These are phyloP conservation scores for Colletotrichum truncatum DNA, from an alignment of 2,329 filamentous ascomycete genomes.

Conservation along the genomic window DNA sequence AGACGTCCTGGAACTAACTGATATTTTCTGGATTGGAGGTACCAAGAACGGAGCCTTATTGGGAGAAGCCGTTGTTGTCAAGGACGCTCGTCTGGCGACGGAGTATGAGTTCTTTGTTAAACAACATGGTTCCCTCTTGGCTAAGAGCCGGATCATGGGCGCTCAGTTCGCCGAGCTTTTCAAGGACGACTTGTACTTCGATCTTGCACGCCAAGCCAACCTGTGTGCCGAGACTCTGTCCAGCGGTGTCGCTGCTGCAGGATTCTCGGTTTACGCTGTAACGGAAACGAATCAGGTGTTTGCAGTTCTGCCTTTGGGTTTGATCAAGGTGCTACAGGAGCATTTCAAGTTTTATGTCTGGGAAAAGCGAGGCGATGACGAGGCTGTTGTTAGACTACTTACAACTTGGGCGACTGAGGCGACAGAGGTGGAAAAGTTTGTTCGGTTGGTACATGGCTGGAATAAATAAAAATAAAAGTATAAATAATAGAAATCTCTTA, in stretches of 20 bases:
- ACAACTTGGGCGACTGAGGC: conserved; percentile 61
- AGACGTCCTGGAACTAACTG: conserved; percentile 56
- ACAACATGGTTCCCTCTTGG: conserved; percentile 59
- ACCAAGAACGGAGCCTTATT: conserved; percentile 61
- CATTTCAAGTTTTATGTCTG: conserved; percentile 57
- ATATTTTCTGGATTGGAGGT: conserved; percentile 64
- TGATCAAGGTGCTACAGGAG: conserved; percentile 51
- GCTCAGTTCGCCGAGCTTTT: conserved; percentile 61
- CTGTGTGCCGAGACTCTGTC: conserved; percentile 53
- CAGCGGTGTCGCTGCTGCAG: conserved; percentile 48
- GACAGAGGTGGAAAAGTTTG: conserved; percentile 49
- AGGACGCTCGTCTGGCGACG: conserved; percentile 47
- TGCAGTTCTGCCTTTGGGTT: conserved; percentile 48
- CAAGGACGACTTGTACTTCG: conserved; percentile 53
- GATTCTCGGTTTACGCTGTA: conserved; percentile 50
- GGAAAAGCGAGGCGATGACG: conserved; percentile 50
- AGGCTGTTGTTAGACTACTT: conserved; percentile 53
- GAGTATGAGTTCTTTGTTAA: conserved; percentile 62
- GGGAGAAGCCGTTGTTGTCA: conserved; percentile 60
- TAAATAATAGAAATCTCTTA: not conserved
- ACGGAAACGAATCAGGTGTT: conserved; percentile 64
- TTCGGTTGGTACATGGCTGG: conserved; percentile 35
- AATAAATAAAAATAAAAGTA: not conserved
- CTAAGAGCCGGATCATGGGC: conserved; percentile 58
- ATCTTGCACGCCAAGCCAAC: conserved; percentile 55